Evolutionary conservation across 371 early-diverging fungal species (phyloP).

Genomic region (Mucor sp.): DNA sequence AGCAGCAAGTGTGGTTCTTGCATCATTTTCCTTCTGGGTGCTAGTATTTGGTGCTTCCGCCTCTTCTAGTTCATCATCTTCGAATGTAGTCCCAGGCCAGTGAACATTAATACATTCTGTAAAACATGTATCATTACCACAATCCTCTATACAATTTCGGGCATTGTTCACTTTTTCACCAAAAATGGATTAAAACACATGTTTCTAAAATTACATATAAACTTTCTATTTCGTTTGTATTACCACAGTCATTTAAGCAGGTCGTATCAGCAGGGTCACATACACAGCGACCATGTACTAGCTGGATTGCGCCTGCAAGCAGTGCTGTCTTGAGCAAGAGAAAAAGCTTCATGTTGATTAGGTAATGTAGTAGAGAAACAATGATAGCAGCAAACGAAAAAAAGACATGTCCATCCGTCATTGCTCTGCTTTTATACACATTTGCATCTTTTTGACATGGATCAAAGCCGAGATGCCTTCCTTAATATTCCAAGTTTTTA

Average conservation of each 20-base stretch:
- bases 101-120: slow-evolving; percentile 12
- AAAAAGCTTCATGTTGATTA: neutral
- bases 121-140: slow-evolving; percentile 2
- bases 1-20: neutral
- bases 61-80: neutral
- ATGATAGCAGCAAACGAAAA: neutral
- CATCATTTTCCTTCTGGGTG: neutral
- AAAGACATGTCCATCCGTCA: neutral
- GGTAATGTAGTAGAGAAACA: neutral
- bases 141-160: slow-evolving; percentile 11
- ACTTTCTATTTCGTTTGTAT: slow-evolving; percentile 7
- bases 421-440: neutral
- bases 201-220: slow-evolving; percentile 1
- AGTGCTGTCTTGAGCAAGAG: neutral
- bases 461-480: neutral
- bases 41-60: neutral
- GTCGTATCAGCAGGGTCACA: slow-evolving; percentile 16
- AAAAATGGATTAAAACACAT: slow-evolving; percentile 8
- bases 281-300: slow-evolving; percentile 7
- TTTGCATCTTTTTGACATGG: neutral
- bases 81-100: slow-evolving; percentile 13
- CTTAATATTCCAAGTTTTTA: neutral
- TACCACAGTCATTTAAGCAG: slow-evolving; percentile 19
- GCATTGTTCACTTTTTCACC: slow-evolving; percentile 13
- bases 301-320: neutral